Conservation (phyloP, 2,329 filamentous ascomycete genomes). For the Pseudocercospora fijiensis region DNA sequence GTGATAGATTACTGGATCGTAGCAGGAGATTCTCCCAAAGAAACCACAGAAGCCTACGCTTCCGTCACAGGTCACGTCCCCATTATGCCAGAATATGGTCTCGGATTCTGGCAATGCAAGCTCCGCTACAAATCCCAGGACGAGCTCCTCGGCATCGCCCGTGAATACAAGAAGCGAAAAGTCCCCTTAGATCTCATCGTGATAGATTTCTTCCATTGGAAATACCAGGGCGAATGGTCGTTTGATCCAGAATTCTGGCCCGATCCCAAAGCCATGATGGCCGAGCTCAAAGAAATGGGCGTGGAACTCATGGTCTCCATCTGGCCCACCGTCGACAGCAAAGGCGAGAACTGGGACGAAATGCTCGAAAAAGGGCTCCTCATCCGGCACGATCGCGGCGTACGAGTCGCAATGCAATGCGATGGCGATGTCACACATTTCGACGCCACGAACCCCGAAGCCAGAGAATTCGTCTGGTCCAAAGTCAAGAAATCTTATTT, state of each 20-base stretch:
- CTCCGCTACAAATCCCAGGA: constrained; percentile 66
- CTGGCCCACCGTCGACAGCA: constrained; percentile 65
- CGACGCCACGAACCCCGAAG: constrained; percentile 62
- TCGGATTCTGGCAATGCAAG: constrained; percentile 70
- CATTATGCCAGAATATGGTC: constrained; percentile 67
- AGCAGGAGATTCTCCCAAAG: constrained; percentile 54
- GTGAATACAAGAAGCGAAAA: constrained; percentile 57
- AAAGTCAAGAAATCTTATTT: constrained; percentile 62
- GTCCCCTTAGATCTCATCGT: constrained; percentile 66
- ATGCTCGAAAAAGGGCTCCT: constrained; percentile 63
- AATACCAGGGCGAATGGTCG: constrained; percentile 65
- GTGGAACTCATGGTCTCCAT: constrained; percentile 69
- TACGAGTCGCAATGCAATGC: constrained; percentile 55
- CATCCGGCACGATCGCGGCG: constrained; percentile 60
- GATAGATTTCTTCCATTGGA: constrained; percentile 68
- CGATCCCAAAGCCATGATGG: constrained; percentile 65
- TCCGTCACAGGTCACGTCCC: constrained; percentile 59
- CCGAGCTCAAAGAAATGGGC: constrained; percentile 57
- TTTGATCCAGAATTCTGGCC: constrained; percentile 61
- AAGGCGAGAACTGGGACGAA: constrained; percentile 59
- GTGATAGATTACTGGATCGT: constrained; percentile 65
- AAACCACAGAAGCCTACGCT: constrained; percentile 59
- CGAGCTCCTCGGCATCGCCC: constrained; percentile 59
- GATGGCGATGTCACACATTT: constrained; percentile 61
- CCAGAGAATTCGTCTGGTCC: constrained; percentile 60